Percentiles rank a stretch among this genome's conserved stretches.
phyloP scores from a whole-genome alignment of 345 rosid species.

The Pseudoturritis turrita region DNA sequence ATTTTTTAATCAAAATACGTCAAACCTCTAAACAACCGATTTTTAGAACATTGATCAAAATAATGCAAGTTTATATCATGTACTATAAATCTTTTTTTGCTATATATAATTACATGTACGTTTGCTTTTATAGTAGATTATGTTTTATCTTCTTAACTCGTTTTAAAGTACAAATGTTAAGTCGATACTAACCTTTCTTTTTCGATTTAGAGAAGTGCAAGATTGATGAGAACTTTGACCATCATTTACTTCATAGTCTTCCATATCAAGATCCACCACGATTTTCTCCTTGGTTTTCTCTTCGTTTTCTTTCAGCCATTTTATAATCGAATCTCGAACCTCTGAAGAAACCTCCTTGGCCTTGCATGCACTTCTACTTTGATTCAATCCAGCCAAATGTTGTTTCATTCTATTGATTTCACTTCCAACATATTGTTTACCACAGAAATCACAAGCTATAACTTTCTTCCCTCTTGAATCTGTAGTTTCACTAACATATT shows the following conservation, averaged over 20 bases:
- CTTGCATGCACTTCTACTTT: background rate
- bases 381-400: slow-evolving; percentile 14
- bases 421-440: slow-evolving; percentile 9
- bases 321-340: background rate
- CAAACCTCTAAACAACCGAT: too few relatives aligned
- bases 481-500: background rate
- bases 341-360: background rate
- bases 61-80: too few relatives aligned
- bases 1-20: too few relatives aligned
- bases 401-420: slow-evolving; percentile 12
- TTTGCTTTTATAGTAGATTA: background rate
- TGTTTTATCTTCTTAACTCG: background rate
- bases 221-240: slow-evolving; percentile 6
- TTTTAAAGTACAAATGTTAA: background rate
- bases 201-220: slow-evolving; percentile 1
- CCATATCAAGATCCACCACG: background rate
- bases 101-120: background rate
- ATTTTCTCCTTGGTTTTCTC: background rate
- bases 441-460: slow-evolving; percentile 8
- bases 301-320: background rate
- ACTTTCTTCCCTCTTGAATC: background rate
- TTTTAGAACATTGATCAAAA: too few relatives aligned
- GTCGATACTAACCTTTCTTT: slow-evolving; percentile 15
- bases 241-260: background rate
- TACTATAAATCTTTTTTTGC: too few relatives aligned